These are phyloP conservation scores for Chaetomiaceae sp. DNA, from an alignment of 2,329 filamentous ascomycete genomes.

Conservation along the genomic window DNA sequence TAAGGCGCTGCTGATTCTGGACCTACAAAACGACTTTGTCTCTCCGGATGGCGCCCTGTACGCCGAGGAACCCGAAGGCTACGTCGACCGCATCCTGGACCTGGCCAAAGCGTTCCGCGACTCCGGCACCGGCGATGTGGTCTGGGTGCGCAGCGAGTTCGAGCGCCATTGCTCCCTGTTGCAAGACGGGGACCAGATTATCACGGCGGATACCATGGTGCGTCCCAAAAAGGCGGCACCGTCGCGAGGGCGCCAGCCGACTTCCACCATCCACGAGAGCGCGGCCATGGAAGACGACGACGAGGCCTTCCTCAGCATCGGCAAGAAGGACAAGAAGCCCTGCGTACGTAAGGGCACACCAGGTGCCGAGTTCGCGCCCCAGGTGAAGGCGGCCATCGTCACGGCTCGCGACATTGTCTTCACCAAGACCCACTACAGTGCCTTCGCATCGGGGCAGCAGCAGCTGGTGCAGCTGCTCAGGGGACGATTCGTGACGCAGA, in stretches of 20 bases:
- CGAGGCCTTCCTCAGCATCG: slow-evolving; percentile 37
- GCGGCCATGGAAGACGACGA: slow-evolving; percentile 37
- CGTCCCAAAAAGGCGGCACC: slow-evolving; percentile 21
- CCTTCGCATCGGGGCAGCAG: slow-evolving; percentile 67
- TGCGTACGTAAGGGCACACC: slow-evolving; percentile 43
- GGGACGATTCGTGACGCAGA: slow-evolving; percentile 81
- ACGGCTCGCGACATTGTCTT: slow-evolving; percentile 46
- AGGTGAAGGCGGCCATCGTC: slow-evolving; percentile 41
- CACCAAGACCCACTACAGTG: slow-evolving; percentile 80
- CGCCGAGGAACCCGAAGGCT: slow-evolving; percentile 58
- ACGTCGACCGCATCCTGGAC: slow-evolving; percentile 61
- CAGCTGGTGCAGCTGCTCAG: slow-evolving; percentile 68
- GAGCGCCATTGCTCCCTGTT: slow-evolving; percentile 51
- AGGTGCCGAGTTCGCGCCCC: slow-evolving; percentile 43
- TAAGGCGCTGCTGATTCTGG: slow-evolving; percentile 74
- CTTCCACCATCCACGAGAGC: slow-evolving; percentile 30
- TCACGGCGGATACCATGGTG: slow-evolving; percentile 36
- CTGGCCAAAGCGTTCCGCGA: slow-evolving; percentile 71
- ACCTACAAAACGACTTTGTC: slow-evolving; percentile 89
- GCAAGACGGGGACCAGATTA: slow-evolving; percentile 49
- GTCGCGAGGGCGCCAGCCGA: slow-evolving; percentile 19
- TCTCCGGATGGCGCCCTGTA: slow-evolving; percentile 62
- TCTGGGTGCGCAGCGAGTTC: slow-evolving; percentile 82
- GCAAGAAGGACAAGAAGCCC: slow-evolving; percentile 31
- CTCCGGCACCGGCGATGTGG: slow-evolving; percentile 62